Evolutionary conservation across 2,329 filamentous ascomycete genomes (phyloP).

Genomic region (Trichoderma afroharzianum): DNA sequence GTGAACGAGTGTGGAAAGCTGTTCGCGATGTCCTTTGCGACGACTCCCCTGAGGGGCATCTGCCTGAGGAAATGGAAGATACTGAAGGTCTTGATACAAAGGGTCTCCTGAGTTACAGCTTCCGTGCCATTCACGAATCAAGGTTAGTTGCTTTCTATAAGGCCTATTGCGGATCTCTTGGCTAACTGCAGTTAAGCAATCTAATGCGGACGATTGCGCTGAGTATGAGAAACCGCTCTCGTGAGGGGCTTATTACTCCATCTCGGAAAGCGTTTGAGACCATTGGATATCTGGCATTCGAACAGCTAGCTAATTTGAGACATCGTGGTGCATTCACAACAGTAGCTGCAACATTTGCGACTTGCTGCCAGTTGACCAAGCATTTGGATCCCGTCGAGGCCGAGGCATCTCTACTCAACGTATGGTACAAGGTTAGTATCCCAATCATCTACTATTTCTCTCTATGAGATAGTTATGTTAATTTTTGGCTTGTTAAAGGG

Average conservation of each 20-base stretch:
- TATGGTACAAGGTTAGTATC: slow-evolving; percentile 64
- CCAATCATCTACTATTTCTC: not conserved
- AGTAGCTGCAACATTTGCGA: slow-evolving; percentile 81
- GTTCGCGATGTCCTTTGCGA: slow-evolving; percentile 81
- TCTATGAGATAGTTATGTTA: not conserved
- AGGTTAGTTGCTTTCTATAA: slow-evolving; percentile 51
- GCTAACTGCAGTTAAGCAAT: slow-evolving; percentile 48
- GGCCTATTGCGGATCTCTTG: slow-evolving; percentile 7
- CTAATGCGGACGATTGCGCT: slow-evolving; percentile 62
- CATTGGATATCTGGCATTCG: slow-evolving; percentile 73
- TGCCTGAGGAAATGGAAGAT: slow-evolving; percentile 72
- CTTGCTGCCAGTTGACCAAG: slow-evolving; percentile 67
- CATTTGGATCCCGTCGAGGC: slow-evolving; percentile 37
- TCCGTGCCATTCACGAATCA: slow-evolving; percentile 90
- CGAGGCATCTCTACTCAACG: slow-evolving; percentile 48
- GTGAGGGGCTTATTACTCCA: slow-evolving; percentile 44
- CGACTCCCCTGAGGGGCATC: slow-evolving; percentile 88
- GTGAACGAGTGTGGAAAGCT: slow-evolving; percentile 69
- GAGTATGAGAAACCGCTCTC: slow-evolving; percentile 48
- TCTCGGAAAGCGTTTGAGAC: slow-evolving; percentile 54
- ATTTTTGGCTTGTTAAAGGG: slow-evolving; percentile 38
- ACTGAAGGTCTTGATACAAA: slow-evolving; percentile 74
- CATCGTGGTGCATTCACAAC: slow-evolving; percentile 93
- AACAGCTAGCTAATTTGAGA: slow-evolving; percentile 75
- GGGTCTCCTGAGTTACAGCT: slow-evolving; percentile 89